Base-by-base conservation (phyloP, 257 asterid species). In the Solanum acaule region DNA sequence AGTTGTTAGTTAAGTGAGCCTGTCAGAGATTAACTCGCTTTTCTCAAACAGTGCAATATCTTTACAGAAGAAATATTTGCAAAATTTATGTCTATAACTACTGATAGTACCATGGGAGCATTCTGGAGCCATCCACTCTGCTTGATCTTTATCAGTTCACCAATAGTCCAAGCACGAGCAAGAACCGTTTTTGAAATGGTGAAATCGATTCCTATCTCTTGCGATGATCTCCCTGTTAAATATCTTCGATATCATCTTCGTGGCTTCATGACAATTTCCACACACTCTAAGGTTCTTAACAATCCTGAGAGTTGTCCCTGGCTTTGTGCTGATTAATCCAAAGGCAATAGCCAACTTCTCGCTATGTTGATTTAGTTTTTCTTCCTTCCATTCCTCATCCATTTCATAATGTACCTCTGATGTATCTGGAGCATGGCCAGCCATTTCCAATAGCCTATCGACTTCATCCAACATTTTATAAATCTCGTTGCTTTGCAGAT, bases 131-230 rank as follows among this genome's bases (percentile, higher is more conserved):
- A 14, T 77, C 61, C 10, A 68, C 75, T 68, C 31, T 25, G 68
- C 59, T 75, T 87, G 37, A 56, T 52, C 44, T 52, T 33, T 46
- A 61, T 77, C 83, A n/a, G 13, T 72, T 89, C 85, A 91, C 90
- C 93, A 91, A 37, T 91, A 91, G 85, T 88, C 93, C 85, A 27
- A 44, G 73, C 93, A 91, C 11, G 90, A 89, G 79, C 93, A 91
- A 87, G 70, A 86, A 31, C 91, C 89, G 71, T 87, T 81, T 72
- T 88, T 91, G 90, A 91, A 89, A 87, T 91, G 91, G 86, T 89
- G 92, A 87, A 91, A 91, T 40, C 91, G 88, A 63, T 86, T 91
- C 76, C 90, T 49, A 5, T 91, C 92, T 83, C 92, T 91, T 14
- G 88, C 91, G 25, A 89, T 71, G 44, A 89, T 89, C 73, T 89